Base-by-base conservation (phyloP, 257 asterid species). In the Primulina tabacum region DNA sequence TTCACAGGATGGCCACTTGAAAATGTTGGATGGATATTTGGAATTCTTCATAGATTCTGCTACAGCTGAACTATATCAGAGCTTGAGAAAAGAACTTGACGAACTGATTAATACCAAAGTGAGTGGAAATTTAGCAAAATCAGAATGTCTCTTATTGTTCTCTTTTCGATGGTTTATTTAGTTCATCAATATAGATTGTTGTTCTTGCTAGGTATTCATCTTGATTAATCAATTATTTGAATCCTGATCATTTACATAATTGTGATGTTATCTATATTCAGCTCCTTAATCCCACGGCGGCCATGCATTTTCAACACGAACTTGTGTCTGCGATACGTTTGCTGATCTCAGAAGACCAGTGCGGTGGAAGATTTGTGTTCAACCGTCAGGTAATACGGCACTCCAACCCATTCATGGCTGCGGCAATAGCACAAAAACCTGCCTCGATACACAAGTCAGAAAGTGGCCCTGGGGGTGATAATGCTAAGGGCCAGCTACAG, bases 391-490 rank as follows among this genome's bases (percentile, higher is more conserved):
- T 75, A 29, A 65, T 77, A 40, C 79, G 40, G 34, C 79, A 77
- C 30, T 66, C 87, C 65, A 82, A 60, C 74, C 86, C 82, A 71
- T 60, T 73, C 24, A 34, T 63, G 58, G 53, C 74, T 50, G 77
- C 86, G 58, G n/a, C 75, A 71, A 63, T 79, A 55, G 69, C 76
- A 21, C 85, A 47, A 60, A 79, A 79, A 30, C 85, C 87, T 11
- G 76, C 72, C 68, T 28, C 56, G 8, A 7, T 43, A 26, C 73
- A 77, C 64, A 80, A 80, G 60, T 68, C 81, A 24, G 96, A 83
- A 69, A 85, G 90, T 64, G 95, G 95, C 35, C 96, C 97, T 0
- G 97, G 99, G 26, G 99, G 97, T 40, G 96, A 94, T 74, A 94
- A 94, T 81, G 68, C 97, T 4, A 94, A 94, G 85, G 79, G 95